Evolutionary conservation across 495 filamentous ascomycete species (phyloP), one percentile per base, ranked within the genome.

Genomic region (Penicillium salamii): DNA sequence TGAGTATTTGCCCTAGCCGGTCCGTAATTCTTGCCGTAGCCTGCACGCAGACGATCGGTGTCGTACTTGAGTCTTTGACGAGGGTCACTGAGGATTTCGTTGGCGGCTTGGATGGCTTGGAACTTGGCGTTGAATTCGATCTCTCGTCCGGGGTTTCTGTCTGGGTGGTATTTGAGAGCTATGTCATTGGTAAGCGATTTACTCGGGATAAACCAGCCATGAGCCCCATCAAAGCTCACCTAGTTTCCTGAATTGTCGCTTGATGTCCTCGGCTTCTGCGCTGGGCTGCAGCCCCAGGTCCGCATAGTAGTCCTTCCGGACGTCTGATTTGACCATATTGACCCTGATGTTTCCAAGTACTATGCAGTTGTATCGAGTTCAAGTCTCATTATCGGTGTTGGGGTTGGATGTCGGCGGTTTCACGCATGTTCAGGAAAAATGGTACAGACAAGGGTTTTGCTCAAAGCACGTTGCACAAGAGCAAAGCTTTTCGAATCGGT

Each of bases 111-210:
- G 46, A 96, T 95, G 21, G 81, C 77, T 60, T 93, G 85, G 58
- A 96, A 96, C 59, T 86, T 87, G 15, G 88, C 71, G 49, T 83
- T 89, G 49, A 85, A 85, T 54, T 90, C 88, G 17, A 76, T 59
- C 67, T 96, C 91, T 52, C 78, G 78, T 35, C 91, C 91, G 4
- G 85, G 88, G 57, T 97, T 95, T 35, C 90, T 83, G 63, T 97
- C 91, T 6, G 91, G 91, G 60, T 97, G 91, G 56, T 84, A 95
- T 58, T 84, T 84, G 20, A 93, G 77, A 28, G 90, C 91, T 92
- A 53, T 14, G 18, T 12, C 43, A 32, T 18, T 42, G 18, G 31
- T 46, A 17, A 55, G 52, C 23, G 20, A 38, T 37, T 3, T 5
- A 6, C 5, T 7, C n/a, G 5, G 9, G 20, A 5, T 17, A 5